Evolutionary conservation across 1,139 yeast genomes (phyloP), one percentile per base, ranked within the genome.

Genomic region (Saccharomyces hybrid): DNA sequence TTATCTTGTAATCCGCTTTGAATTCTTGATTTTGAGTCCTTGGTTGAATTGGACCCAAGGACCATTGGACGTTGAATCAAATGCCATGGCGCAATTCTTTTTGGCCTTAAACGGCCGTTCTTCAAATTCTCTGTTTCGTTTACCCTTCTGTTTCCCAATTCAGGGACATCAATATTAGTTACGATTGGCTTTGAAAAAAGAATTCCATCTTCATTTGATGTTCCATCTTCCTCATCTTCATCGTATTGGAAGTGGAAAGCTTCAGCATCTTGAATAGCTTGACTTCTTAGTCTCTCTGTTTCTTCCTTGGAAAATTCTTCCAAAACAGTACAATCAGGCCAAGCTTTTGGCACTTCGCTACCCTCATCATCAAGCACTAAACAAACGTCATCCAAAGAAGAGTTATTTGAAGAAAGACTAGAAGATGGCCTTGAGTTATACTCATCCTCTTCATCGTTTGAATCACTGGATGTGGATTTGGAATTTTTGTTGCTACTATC

Each of bases 331-430:
- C 88, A 74, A 66, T 93, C 97, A 0, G 98, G 98, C 98, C 97
- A 91, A 23, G 58, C 55, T 47, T 66, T 67, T 29, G 60, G 52
- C 13, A 67, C 68, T 11, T 64, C 66, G 38, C 70, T 72, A 27
- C 67, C 71, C 32, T 76, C 81, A 50, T 76, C 78, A 50, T 81
- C 86, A 31, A 86, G 68, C 0, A 95, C 95, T 67, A 87, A 80
- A 66, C 95, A 88, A 38, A 93, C 99, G 70, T 93, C 98, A 66
- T 86, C 91, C 56, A 91, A 73, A 0, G 96, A 86, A 5, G 93
- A 83, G 9, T 76, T 75, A 55, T 82, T 84, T 29, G 90, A 81
- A 14, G 86, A 78, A 58, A 91, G 78, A 55, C 69, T 52, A 29
- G 69, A 59, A 38, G 69, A 60, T 5, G 71, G 69, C 51, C 68